phyloP scores from a whole-genome alignment of 345 rosid species.

The Syzygium grande region DNA sequence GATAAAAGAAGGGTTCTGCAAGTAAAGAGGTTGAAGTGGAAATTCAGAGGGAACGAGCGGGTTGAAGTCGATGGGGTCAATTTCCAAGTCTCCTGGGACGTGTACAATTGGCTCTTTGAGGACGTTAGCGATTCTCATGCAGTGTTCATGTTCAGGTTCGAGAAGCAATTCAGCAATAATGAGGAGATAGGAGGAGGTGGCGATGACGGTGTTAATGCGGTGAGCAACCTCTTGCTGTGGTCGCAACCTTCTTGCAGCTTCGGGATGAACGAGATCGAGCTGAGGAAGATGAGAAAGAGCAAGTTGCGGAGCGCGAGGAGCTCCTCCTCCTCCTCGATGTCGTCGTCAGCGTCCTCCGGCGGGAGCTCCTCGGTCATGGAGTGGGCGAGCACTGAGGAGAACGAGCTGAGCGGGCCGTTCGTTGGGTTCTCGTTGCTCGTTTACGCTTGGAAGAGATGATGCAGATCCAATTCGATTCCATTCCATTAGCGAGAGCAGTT shows the following conservation, averaged over 20 bases:
- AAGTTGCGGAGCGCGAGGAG: slow-evolving; percentile 49
- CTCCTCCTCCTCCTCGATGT: slow-evolving; percentile 76
- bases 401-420: slow-evolving; percentile 34
- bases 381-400: slow-evolving; percentile 82
- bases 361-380: slow-evolving; percentile 85
- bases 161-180: slow-evolving; percentile 22
- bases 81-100: slow-evolving; percentile 89
- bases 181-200: not conserved
- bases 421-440: slow-evolving; percentile 71
- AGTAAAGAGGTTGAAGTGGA: slow-evolving; percentile 80
- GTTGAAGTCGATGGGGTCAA: slow-evolving; percentile 65
- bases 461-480: not conserved
- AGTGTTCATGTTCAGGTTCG: slow-evolving; percentile 85
- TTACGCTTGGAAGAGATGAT: slow-evolving; percentile 90
- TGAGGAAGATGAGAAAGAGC: slow-evolving; percentile 82
- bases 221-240: slow-evolving; percentile 1
- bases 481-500: not conserved
- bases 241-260: slow-evolving; percentile 15
- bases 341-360: slow-evolving; percentile 80
- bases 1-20: slow-evolving; percentile 52
- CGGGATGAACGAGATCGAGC: slow-evolving; percentile 52
- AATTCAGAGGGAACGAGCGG: slow-evolving; percentile 84
- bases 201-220: slow-evolving; percentile 10
- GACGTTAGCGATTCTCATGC: slow-evolving; percentile 44
- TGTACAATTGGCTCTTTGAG: slow-evolving; percentile 81